phyloP scores from a whole-genome alignment of 2,329 filamentous ascomycete species.

The Ceratocystis papillata region DNA sequence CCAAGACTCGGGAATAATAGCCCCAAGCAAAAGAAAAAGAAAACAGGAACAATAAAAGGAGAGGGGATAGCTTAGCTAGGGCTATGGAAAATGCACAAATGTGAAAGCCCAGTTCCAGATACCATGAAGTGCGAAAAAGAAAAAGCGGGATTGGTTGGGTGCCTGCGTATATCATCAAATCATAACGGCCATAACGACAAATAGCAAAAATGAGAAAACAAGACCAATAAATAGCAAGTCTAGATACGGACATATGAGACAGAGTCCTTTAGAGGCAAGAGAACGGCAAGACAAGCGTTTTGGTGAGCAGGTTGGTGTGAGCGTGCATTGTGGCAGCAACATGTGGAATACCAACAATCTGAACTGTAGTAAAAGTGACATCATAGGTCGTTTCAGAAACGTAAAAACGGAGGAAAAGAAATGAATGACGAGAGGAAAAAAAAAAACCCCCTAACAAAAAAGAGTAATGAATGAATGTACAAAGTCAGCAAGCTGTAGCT shows the following conservation, averaged over 20 bases:
- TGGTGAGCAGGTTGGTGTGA: not conserved
- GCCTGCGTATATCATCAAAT: not conserved
- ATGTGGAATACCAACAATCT: not conserved
- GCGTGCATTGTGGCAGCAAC: no score
- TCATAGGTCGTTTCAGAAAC: not conserved
- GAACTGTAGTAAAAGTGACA: not conserved
- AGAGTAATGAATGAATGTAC: no score
- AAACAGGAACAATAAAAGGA: not conserved
- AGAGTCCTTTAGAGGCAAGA: not conserved
- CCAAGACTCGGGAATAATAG: not conserved
- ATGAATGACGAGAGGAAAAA: conserved; percentile 3
- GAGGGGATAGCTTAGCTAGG: not conserved
- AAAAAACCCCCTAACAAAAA: not conserved
- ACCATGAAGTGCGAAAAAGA: not conserved
- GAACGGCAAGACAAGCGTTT: not conserved
- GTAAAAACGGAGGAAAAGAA: not conserved
- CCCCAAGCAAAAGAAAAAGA: not conserved
- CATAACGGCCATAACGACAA: not conserved
- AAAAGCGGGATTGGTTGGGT: not conserved
- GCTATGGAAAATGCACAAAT: not conserved
- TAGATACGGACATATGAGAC: not conserved
- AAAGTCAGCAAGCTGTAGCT: not conserved
- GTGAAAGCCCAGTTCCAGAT: not conserved
- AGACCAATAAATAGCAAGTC: not conserved
- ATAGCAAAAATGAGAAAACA: not conserved